Base-by-base conservation (phyloP, 176 grass and related monocot species). In the Saccharum spontaneum region DNA sequence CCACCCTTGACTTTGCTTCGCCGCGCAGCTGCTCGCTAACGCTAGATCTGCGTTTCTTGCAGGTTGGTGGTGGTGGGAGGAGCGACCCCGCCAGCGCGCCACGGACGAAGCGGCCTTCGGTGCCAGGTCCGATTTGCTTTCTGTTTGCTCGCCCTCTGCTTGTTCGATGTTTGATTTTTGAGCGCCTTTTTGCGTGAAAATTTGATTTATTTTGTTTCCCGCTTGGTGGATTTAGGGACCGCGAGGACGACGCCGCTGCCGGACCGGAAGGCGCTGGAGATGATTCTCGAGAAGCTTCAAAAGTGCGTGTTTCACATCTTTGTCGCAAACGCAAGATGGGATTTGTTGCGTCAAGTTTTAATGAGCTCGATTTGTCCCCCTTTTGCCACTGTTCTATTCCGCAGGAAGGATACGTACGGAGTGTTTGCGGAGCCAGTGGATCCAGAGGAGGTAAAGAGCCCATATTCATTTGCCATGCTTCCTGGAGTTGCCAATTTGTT, bases 371-470 rank as follows among this genome's bases (percentile, higher is more conserved):
- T 80, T 80, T 78, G 8, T 86, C 30, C 13, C 82, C 33, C 10
- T 85, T 72, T 22, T 55, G n/a, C 38, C 52, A 74, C 64, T 61
- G 69, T 75, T 89, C 22, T 78, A 84, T 93, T 78, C 69, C 34
- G 16, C 84, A 99, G 97, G 84, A 99, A 99, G 92, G 97, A 99
- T 84, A 92, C 92, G 0, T 99, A 99, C 28, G 90, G 90, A 26
- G 97, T 96, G 31, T 99, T 99, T 89, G 86, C 97, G 1, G 91
- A 96, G 62, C 91, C 97, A 36, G 97, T 99, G 73, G 91, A 99
- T 89, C 91, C 39, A 9, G 91, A 99, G 76, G 97, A 99, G 91
- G 97, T 88, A 63, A 93, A 89, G 89, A 5, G n/a, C 73, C 22
- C 73, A 76, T 79, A 22, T 69, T 79, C 4, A 10, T 24, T 72